These are phyloP conservation scores for Lentinula lateritia DNA, from an alignment of 768 basidiomycete species.

Conservation along the genomic window DNA sequence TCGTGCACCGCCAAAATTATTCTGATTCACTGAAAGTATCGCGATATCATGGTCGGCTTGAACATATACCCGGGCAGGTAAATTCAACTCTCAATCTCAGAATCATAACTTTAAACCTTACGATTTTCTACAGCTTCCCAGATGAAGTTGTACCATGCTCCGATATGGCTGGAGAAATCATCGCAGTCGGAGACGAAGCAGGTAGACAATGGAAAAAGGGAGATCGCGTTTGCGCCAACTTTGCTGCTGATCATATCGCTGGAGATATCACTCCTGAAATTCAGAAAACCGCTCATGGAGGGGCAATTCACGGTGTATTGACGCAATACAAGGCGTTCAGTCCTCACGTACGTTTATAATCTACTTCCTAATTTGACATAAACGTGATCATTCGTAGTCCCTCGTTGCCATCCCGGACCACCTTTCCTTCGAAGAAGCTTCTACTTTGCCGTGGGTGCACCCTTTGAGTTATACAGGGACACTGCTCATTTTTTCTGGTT, in stretches of 20 bases:
- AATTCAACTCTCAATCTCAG: not conserved
- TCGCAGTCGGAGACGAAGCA: conserved; percentile 38
- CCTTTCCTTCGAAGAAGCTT: conserved; percentile 58
- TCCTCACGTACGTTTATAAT: conserved; percentile 29
- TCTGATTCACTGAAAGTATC: conserved; percentile 28
- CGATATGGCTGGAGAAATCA: conserved; percentile 54
- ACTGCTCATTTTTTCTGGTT: not conserved
- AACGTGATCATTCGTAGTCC: conserved; percentile 21
- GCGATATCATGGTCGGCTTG: conserved; percentile 40
- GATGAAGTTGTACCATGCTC: conserved; percentile 32
- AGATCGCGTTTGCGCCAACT: conserved; percentile 55
- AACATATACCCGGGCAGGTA: conserved; percentile 32
- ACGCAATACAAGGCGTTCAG: conserved; percentile 50
- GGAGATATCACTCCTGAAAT: conserved; percentile 34
- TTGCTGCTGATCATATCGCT: conserved; percentile 40
- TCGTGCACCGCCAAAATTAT: not conserved
- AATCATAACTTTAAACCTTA: no score
- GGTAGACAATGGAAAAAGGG: conserved; percentile 42
- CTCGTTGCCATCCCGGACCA: conserved; percentile 50
- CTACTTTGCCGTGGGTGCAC: conserved; percentile 49
- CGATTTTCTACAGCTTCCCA: not conserved
- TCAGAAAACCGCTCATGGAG: conserved; percentile 36
- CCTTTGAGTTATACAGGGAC: not conserved
- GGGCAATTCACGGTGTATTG: conserved; percentile 43
- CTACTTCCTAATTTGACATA: not conserved